These are phyloP conservation scores for Parathielavia hyrcaniae DNA, from an alignment of 495 filamentous ascomycete species.

Conservation along the genomic window DNA sequence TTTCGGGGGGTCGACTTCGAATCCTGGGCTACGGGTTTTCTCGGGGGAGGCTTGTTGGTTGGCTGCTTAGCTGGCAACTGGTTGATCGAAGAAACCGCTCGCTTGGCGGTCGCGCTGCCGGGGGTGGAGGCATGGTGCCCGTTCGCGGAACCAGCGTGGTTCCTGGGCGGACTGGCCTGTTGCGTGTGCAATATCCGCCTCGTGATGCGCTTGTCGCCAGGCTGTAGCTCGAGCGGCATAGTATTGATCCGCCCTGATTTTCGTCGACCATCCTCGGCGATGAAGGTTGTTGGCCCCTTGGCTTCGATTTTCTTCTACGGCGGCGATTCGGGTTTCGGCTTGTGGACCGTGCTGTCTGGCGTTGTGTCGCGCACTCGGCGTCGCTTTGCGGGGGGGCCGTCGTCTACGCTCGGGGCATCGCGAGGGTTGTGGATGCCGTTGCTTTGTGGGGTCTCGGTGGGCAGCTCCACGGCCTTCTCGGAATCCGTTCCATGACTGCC, in stretches of 20 bases:
- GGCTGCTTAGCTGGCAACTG: conserved; percentile 14
- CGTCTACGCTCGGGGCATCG: conserved; percentile 23
- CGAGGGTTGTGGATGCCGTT: conserved; percentile 20
- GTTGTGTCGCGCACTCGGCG: conserved; percentile 55
- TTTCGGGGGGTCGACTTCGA: conserved; percentile 28
- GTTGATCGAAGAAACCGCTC: conserved; percentile 21
- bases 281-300: conserved; percentile 80
- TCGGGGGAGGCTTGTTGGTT: conserved; percentile 18
- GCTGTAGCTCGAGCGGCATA: conserved; percentile 62
- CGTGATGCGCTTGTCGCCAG: conserved; percentile 55
- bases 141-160: conserved; percentile 17
- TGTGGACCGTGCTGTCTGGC: conserved; percentile 31
- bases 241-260: conserved; percentile 80
- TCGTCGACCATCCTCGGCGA: conserved; percentile 66
- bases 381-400: conserved; percentile 62
- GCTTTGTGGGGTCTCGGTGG: conserved; percentile 15
- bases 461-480: conserved; percentile 1
- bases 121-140: conserved; percentile 19
- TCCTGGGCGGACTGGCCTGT: conserved; percentile 24
- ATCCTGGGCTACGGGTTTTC: conserved; percentile 20
- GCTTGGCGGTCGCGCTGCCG: conserved; percentile 14
- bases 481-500: neutral
- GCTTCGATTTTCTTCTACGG: conserved; percentile 89
- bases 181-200: conserved; percentile 37
- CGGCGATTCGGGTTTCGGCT: conserved; percentile 59